These are phyloP conservation scores for Malassezia sympodialis DNA, from an alignment of 1,284 basidiomycete genomes.

Conservation along the genomic window DNA sequence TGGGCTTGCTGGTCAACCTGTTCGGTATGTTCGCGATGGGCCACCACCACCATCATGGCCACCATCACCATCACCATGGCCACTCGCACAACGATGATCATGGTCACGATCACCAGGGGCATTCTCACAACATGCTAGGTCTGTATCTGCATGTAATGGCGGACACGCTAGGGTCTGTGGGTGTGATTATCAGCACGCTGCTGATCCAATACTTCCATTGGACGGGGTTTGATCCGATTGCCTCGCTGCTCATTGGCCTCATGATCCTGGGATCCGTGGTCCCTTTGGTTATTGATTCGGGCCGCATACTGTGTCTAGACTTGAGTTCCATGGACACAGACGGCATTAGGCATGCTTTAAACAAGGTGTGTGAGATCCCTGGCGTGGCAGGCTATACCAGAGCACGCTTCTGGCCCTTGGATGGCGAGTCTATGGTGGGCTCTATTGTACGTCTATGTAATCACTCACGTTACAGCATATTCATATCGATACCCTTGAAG, in stretches of 20 bases:
- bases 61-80: conserved; percentile 30
- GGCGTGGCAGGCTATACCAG: conserved; percentile 70
- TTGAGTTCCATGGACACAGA: conserved; percentile 60
- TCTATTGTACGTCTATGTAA: conserved; percentile 58
- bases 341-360: conserved; percentile 62
- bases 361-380: conserved; percentile 56
- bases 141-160: conserved; percentile 66
- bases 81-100: conserved; percentile 50
- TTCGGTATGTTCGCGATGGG: conserved; percentile 99
- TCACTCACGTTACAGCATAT: conserved; percentile 4
- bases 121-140: conserved; percentile 96
- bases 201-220: conserved; percentile 95
- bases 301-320: conserved; percentile 76
- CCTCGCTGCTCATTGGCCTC: conserved; percentile 87
- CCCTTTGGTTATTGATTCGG: conserved; percentile 86
- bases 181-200: conserved; percentile 94
- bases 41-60: conserved; percentile 33
- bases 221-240: conserved; percentile 98
- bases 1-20: conserved; percentile 85
- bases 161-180: conserved; percentile 67
- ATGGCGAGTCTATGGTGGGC: conserved; percentile 71
- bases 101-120: conserved; percentile 52
- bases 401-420: conserved; percentile 93
- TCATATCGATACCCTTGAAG: conserved; percentile 17
- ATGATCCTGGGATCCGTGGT: conserved; percentile 90